Evolutionary conservation across 2,329 filamentous ascomycete genomes (phyloP), one percentile per base, ranked within the genome.

Genomic region (Thelonectria olida): DNA sequence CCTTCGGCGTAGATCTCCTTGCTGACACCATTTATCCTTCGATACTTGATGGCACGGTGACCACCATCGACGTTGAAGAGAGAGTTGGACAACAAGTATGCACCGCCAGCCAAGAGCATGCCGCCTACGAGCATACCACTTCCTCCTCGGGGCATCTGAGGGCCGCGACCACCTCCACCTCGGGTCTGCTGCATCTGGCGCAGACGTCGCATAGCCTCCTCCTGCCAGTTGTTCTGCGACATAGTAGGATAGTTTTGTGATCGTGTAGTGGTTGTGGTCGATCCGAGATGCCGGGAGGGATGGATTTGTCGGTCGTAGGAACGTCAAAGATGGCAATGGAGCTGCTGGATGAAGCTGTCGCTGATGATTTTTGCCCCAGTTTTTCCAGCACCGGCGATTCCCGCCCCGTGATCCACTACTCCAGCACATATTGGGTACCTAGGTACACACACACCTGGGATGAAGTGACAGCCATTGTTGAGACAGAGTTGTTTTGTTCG

Each of bases 11-110:
- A 99, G 78, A 99, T 99, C 75, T 98, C 93, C 82, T 94, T 94
- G 85, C 92, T 90, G 57, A 99, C 95, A 84, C 96, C 96, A 74
- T 88, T 92, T 80, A 97, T 74, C 78, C 94, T 90, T 72, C 91
- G 93, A 83, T 99, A 99, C 81, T 99, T 99, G 86, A 99, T 99
- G 68, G 96, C 96, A 76, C 96, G 90, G 80, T 98, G 96, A 82
- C 96, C 96, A 90, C 96, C 96, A 76, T 99, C 96, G 73, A 99
- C 96, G 82, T 90, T 90, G 83, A 90, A 90, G 5, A 90, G 82
- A 44, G 88, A 85, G 76, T 88, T 85, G 71, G 85, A 82, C 66
- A 88, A 71, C 67, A 88, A 64, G 70, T 84, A 74, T 58, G 80
- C 76, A 45, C 82, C 85, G 59, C 83, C 83, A 15, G 79, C 79